Evolutionary conservation across 495 filamentous ascomycete species (phyloP).

Genomic region (Cercophora sp.): DNA sequence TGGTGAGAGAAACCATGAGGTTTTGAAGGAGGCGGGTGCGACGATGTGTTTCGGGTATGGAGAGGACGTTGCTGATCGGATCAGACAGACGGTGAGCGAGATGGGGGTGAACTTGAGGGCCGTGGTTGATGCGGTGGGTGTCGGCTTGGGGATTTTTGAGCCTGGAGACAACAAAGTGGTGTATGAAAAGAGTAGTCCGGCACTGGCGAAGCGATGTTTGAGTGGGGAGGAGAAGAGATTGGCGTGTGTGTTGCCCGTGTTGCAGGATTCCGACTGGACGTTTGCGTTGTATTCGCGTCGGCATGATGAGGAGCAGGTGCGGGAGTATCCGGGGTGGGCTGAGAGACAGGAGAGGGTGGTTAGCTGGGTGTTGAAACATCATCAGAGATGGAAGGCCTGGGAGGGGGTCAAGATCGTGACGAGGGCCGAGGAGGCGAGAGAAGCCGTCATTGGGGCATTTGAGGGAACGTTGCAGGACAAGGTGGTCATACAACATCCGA

Average conservation of each 20-base stretch:
- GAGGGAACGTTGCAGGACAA: slow-evolving; percentile 12
- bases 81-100: not conserved
- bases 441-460: not conserved
- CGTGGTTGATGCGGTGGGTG: slow-evolving; percentile 10
- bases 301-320: not conserved
- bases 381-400: slow-evolving; percentile 8
- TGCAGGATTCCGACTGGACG: slow-evolving; percentile 9
- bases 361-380: slow-evolving; percentile 12
- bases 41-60: slow-evolving; percentile 13
- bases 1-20: slow-evolving; percentile 3
- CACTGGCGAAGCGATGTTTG: slow-evolving; percentile 2
- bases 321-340: slow-evolving; percentile 10
- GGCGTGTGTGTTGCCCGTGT: slow-evolving; percentile 4
- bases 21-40: slow-evolving; percentile 7
- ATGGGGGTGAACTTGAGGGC: not conserved
- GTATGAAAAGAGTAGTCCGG: slow-evolving; percentile 4
- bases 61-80: slow-evolving; percentile 7
- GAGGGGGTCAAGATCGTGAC: slow-evolving; percentile 4
- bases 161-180: not conserved
- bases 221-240: not conserved
- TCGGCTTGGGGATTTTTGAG: slow-evolving; percentile 6
- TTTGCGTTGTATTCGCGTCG: slow-evolving; percentile 12
- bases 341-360: slow-evolving; percentile 13
- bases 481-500: slow-evolving; percentile 15
- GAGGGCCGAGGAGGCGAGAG: not conserved